Evolutionary conservation across 2,329 filamentous ascomycete species (phyloP).

Genomic region (Aaosphaeria arxii): DNA sequence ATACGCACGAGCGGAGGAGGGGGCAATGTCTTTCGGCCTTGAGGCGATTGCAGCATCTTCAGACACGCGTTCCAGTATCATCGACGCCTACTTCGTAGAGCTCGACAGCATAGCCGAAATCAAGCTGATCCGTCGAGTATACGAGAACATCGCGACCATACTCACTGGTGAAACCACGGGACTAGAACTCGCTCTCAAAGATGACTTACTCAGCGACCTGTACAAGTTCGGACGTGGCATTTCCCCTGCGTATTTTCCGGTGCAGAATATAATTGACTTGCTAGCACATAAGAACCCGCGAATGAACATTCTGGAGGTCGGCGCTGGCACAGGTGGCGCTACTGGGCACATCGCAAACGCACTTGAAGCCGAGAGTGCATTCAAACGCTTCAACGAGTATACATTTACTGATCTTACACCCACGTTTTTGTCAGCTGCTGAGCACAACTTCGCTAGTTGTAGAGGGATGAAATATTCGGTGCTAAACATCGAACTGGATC

Average conservation of each 20-base stretch:
- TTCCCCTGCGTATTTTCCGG: constrained; percentile 7
- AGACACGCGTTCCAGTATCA: background rate
- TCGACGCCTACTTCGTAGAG: constrained; percentile 4
- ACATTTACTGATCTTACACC: constrained; percentile 14
- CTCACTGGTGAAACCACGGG: constrained; percentile 5
- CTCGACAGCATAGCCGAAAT: constrained; percentile 12
- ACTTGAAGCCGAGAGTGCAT: background rate
- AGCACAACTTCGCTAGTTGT: constrained; percentile 7
- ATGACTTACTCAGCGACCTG: constrained; percentile 3
- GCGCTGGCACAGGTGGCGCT: constrained; percentile 7
- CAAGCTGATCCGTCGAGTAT: constrained; percentile 7
- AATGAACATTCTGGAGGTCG: constrained; percentile 33
- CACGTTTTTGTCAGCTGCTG: constrained; percentile 5
- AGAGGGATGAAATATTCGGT: constrained; percentile 2
- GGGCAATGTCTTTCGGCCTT: background rate
- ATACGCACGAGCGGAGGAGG: background rate
- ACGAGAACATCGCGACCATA: constrained; percentile 13
- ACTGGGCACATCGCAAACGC: background rate
- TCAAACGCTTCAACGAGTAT: constrained; percentile 12
- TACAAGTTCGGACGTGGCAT: constrained; percentile 10
- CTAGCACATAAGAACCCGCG: constrained; percentile 35
- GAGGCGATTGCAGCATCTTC: background rate
- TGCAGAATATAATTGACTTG: constrained; percentile 28
- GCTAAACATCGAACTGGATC: constrained; percentile 14
- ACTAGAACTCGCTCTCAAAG: constrained; percentile 5